Base-by-base conservation (phyloP, 805 yeast species). In the Wickerhamomyces rabaulensis region DNA sequence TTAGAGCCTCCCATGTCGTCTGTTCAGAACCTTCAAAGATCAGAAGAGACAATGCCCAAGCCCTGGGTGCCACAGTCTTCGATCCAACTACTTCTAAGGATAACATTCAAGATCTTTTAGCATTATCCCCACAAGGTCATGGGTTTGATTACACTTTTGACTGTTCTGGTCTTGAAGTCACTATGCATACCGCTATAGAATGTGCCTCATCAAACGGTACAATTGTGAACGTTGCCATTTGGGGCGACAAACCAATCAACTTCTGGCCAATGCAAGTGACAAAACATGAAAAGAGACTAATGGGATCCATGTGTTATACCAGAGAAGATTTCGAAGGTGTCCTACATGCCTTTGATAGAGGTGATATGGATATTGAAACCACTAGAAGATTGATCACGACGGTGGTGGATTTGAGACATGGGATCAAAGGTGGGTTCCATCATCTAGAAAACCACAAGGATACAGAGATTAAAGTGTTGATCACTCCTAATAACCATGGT, bases 151-250 rank as follows among this genome's bases (percentile, higher is more conserved):
- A 71, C 44, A 60, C 78, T 2, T 79, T 68, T 56, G 84, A 79
- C 54, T 75, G 80, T 54, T 74, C 81, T 2, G 84, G 84, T 19
- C 63, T 79, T 9, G 75, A 71, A 44, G 70, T 72, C 9, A 81
- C 86, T 12, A 72, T 76, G 45, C 70, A 69, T 41, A 70, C 82
- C 5, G 76, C 79, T 4, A 58, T 82, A 35, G 67, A 65, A 35
- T 77, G 79, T 5, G 63, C 79, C 9, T 65, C 73, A 1, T 73
- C 78, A 6, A 71, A 76, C 51, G 87, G 87, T 40, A 67, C 69
- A 2, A 76, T 80, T n/a, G 77, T 79, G 26, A 82, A 81, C 60
- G 74, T 82, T 46, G 87, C 87, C 6, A 76, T 82, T 39, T 82
- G 85, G 84, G 79, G 82, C 19, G 69, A 72, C 40, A 65, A 70